Base-by-base conservation (phyloP, 2,329 filamentous ascomycete genomes). In the Alternaria ethzedia region DNA sequence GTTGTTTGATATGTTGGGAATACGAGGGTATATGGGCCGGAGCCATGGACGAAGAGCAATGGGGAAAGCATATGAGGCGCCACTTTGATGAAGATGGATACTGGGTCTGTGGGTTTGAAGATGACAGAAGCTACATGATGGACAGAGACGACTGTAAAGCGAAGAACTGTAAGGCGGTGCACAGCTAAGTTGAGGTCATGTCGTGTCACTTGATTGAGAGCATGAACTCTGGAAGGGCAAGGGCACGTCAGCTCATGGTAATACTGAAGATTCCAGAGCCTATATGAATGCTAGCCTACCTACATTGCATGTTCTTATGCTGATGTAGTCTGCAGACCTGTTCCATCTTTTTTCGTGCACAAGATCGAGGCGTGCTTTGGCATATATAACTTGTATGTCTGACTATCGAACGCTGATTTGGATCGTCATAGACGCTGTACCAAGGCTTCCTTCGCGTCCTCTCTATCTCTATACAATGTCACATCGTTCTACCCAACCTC, bases 101-200 rank as follows among this genome's bases (percentile, higher is more conserved):
- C 0, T 45, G 43, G 43, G 43, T 44, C 1, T 44, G 17, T 21
- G 17, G 2, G 3, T 2, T 3, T 13, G 3, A 7, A 7, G 2
- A 21, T 2, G 0, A 21, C 1, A 13, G 2, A 4, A 44, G 43
- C 0, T 13, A 13, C 0, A 45, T 45, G 43, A 2, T 45, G 43
- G 11, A 45, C 0, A 45, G 1, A 21, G 1, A 0, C 0, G 20
- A 45, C 0, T 45, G 43, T 3, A 45, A 20, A 0, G 43, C 43
- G 1, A 45, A 8, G 11, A 45, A 21, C 0, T 45, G 43, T 0
- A 45, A 45, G 43, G 43, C 43, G 3, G 43, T 45, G 6, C 43
- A 45, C 3, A 21, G 43, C 17, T 45, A 2, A 45, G 43, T 0
- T 45, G 43, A 21, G 17, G 10, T 8, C 13, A 0, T 45, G n/a